Base-by-base conservation (phyloP, 163 green algal species). In the Prototheca wickerhamii region DNA sequence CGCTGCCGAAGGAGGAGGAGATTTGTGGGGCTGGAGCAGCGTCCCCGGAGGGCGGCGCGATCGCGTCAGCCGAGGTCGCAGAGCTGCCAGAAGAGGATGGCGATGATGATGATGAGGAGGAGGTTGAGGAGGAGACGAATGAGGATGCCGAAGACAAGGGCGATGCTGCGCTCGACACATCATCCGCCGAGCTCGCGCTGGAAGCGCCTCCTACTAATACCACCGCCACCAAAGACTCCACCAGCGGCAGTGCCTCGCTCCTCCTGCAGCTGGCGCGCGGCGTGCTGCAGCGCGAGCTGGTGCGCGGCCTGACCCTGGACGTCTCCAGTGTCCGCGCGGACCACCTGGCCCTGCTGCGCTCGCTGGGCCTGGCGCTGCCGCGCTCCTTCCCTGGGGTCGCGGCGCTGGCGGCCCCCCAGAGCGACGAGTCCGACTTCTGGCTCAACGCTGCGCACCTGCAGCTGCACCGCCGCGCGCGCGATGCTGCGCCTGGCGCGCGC, bases 391-490 rank as follows among this genome's bases (percentile, higher is more conserved):
- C 72, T 0, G 84, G 88, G 49, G 64, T 93, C 59, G 21, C 43
- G 3, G 25, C 64, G 21, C 77, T 96, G 34, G 30, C 61, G 8
- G 60, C 46, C 26, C 61, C 75, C 31, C 26, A 42, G 3, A 84
- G 95, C 58, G n/a, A 72, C 3, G 90, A 96, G 71, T 60, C 70
- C 2, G 89, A 96, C 65, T 95, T 96, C 52, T 88, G 95, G 65
- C 60, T 86, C 46, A 97, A 97, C 63, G 76, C 91, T 18, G 83
- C 77, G 15, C 91, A 97, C 69, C 75, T 97, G 63, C 90, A 95
- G 86, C 69, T 89, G 52, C 86, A 95, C 69, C 76, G 89, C 33
- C 81, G 84, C 34, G 71, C 76, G 25, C 51, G 72, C 67, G 2
- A 51, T 75, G n/a, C 20, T 43, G 0, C 58, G 67, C 4, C 43